Percentiles rank a stretch among this genome's conserved stretches.
phyloP scores from a whole-genome alignment of 192 early-diverging fungal species.

The Lobosporangium transversale region DNA sequence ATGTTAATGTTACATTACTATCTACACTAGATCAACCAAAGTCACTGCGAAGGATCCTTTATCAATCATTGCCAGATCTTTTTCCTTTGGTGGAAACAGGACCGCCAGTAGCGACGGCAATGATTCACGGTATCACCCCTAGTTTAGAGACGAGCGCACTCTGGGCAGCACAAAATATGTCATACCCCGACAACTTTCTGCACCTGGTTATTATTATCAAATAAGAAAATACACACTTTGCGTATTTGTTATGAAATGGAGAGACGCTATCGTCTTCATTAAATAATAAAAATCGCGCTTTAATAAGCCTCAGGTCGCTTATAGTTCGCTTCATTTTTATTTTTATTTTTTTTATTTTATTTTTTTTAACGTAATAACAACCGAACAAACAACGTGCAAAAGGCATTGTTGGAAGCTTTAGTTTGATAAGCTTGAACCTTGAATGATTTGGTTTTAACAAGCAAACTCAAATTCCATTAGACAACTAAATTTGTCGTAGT shows the following conservation, averaged over 20 bases:
- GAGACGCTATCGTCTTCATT: neutral
- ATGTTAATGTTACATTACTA: too few species aligned
- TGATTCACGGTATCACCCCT: constrained; percentile 77
- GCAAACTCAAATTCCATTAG: too few species aligned
- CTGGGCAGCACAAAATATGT: constrained; percentile 80
- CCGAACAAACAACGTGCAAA: too few species aligned
- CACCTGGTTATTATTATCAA: constrained; percentile 71
- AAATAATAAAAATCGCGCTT: neutral
- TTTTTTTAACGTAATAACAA: neutral
- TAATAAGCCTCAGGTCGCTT: too few species aligned
- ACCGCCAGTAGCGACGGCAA: constrained; percentile 54
- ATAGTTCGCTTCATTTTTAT: too few species aligned
- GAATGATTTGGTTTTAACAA: too few species aligned
- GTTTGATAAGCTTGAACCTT: too few species aligned
- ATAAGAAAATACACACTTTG: neutral
- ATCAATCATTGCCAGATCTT: constrained; percentile 58
- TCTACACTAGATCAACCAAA: constrained; percentile 36
- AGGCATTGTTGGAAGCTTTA: too few species aligned
- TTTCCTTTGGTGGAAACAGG: constrained; percentile 52
- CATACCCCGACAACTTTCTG: constrained; percentile 85
- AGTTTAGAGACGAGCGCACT: constrained; percentile 77
- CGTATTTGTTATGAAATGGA: neutral
- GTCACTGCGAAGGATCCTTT: constrained; percentile 59
- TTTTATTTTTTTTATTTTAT: too few species aligned
- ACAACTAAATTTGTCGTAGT: too few species aligned